phyloP scores from a whole-genome alignment of 2,329 filamentous ascomycete genomes.

The Ophioceras dolichostomum region DNA sequence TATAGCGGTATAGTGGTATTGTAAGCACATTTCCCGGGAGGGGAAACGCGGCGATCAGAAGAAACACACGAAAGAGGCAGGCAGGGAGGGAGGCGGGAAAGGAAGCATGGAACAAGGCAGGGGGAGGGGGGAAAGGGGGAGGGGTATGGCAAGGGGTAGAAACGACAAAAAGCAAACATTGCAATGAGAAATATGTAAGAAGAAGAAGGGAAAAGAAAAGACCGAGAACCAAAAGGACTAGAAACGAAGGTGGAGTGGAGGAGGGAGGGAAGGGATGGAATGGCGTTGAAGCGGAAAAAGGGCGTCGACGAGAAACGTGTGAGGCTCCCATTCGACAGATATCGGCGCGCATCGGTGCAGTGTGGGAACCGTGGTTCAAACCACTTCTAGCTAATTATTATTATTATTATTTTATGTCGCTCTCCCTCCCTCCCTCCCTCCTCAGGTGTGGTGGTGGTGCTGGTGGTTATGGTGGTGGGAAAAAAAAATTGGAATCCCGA shows the following conservation, averaged over 20 bases:
- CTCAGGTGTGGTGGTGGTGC: neutral
- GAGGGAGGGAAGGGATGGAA: too few species aligned
- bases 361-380: neutral
- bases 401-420: neutral
- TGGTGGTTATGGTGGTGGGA: neutral
- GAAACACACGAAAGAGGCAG: neutral
- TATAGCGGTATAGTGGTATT: too few species aligned
- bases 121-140: neutral
- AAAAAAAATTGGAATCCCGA: neutral
- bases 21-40: too few species aligned
- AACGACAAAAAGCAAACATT: neutral
- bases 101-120: neutral
- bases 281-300: neutral
- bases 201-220: neutral
- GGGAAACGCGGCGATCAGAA: too few species aligned
- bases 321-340: slow-evolving; percentile 1
- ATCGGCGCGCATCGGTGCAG: neutral
- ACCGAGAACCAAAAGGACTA: neutral
- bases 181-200: neutral
- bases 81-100: too few species aligned
- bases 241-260: too few species aligned
- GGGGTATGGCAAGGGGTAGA: neutral
- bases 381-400: neutral
- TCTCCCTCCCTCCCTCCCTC: too few species aligned
- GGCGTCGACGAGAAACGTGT: neutral